phyloP scores from a whole-genome alignment of 1,284 basidiomycete species.

The Boletus semigastroideus region DNA sequence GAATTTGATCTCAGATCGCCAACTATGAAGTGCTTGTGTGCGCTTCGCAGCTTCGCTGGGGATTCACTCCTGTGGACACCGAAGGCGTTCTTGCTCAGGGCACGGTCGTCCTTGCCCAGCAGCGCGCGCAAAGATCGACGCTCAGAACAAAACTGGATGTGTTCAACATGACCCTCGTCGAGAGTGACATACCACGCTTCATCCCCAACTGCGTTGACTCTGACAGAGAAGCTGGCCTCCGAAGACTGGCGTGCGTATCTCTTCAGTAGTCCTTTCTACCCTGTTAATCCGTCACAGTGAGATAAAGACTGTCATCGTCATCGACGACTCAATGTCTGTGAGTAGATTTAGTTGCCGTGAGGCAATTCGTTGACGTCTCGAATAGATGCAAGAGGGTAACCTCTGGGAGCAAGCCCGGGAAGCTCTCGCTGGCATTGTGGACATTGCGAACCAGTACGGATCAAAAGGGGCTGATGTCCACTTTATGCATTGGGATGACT shows the following conservation, averaged over 20 bases:
- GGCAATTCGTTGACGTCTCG: slow-evolving; percentile 1
- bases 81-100: slow-evolving; percentile 25
- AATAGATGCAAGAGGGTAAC: slow-evolving; percentile 39
- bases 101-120: slow-evolving; percentile 34
- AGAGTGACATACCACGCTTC: slow-evolving; percentile 30
- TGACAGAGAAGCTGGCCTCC: slow-evolving; percentile 23
- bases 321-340: slow-evolving; percentile 50
- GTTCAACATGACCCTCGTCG: slow-evolving; percentile 29
- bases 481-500: slow-evolving; percentile 42
- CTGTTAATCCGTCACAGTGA: slow-evolving; percentile 21
- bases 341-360: slow-evolving; percentile 1
- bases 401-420: slow-evolving; percentile 42
- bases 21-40: slow-evolving; percentile 35
- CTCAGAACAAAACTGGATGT: slow-evolving; percentile 9
- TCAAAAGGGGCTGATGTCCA: slow-evolving; percentile 45
- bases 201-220: slow-evolving; percentile 9
- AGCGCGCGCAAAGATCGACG: slow-evolving; percentile 7
- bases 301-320: slow-evolving; percentile 39
- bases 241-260: slow-evolving; percentile 27
- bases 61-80: slow-evolving; percentile 22
- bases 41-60: slow-evolving; percentile 35
- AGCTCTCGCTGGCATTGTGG: slow-evolving; percentile 44
- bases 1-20: slow-evolving; percentile 20
- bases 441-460: slow-evolving; percentile 40
- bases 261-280: neutral